A percentile compares a stretch with the other conserved stretches of the same genome.
phyloP scores from a whole-genome alignment of 1,139 yeast species.

The Casaregolazyma lundiana region DNA sequence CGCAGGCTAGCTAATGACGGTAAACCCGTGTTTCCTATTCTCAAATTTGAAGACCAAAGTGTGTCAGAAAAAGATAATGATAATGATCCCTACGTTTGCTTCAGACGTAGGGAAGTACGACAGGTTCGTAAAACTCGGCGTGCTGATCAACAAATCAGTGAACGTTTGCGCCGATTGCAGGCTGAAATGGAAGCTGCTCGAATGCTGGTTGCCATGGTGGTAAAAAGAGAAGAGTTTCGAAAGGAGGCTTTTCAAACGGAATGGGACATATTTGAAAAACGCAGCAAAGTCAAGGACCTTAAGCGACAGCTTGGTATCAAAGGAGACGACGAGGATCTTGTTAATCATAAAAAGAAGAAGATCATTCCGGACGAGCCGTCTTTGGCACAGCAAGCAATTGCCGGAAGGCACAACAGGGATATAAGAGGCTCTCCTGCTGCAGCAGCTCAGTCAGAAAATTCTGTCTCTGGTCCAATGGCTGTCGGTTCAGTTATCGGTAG shows the following conservation, averaged over 20 bases:
- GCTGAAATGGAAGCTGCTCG: constrained; percentile 76
- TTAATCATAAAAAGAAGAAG: constrained; percentile 75
- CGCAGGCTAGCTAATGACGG: constrained; percentile 67
- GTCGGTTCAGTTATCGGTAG: constrained; percentile 13
- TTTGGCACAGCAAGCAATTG: constrained; percentile 11
- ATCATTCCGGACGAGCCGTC: constrained; percentile 18
- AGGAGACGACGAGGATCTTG: constrained; percentile 81
- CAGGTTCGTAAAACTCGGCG: constrained; percentile 96
- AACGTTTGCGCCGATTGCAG: constrained; percentile 69
- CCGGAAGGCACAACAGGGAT: constrained; percentile 12
- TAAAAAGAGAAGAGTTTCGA: constrained; percentile 68
- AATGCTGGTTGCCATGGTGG: constrained; percentile 62
- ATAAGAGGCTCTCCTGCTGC: constrained; percentile 15
- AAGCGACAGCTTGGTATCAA: constrained; percentile 72
- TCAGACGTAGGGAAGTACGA: constrained; percentile 91
- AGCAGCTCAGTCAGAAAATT: constrained; percentile 8
- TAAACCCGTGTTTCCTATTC: constrained; percentile 61
- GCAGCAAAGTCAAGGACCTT: constrained; percentile 65
- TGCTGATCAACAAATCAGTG: constrained; percentile 87
- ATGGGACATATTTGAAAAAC: constrained; percentile 58
- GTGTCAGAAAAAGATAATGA: constrained; percentile 80
- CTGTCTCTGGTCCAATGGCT: constrained; percentile 7
- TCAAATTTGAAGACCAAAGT: constrained; percentile 68
- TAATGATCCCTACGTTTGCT: constrained; percentile 90
- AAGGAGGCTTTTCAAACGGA: constrained; percentile 57